Conservation (phyloP, 2,329 filamentous ascomycete species). For the Colletotrichum theobromicola region DNA sequence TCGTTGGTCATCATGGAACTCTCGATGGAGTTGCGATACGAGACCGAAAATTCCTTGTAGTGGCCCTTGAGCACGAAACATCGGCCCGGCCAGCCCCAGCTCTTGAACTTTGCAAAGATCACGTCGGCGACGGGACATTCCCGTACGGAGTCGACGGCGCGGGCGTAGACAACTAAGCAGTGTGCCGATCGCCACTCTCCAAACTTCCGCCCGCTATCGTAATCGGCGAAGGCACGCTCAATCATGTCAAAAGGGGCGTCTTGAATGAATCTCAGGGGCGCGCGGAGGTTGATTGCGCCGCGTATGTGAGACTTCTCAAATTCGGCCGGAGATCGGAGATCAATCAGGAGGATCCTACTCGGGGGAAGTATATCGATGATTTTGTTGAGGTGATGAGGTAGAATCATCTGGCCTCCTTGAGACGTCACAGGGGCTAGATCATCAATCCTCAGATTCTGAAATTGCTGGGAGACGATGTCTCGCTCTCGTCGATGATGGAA, state of each 20-base stretch:
- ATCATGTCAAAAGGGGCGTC: slow-evolving; percentile 55
- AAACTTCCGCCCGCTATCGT: slow-evolving; percentile 51
- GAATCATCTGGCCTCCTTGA: slow-evolving; percentile 50
- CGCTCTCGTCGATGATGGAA: slow-evolving; percentile 59
- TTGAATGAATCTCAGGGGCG: slow-evolving; percentile 53
- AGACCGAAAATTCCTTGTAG: slow-evolving; percentile 59
- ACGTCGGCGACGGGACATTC: slow-evolving; percentile 55
- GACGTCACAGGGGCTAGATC: slow-evolving; percentile 34
- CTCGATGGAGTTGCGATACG: slow-evolving; percentile 56
- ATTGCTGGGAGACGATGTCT: slow-evolving; percentile 48
- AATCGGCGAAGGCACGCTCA: slow-evolving; percentile 53
- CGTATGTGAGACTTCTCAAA: slow-evolving; percentile 58
- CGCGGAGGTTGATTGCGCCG: slow-evolving; percentile 56
- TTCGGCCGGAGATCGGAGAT: slow-evolving; percentile 51
- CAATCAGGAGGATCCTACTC: slow-evolving; percentile 52
- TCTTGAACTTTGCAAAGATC: slow-evolving; percentile 49
- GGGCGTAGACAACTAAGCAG: slow-evolving; percentile 59
- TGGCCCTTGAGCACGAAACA: slow-evolving; percentile 62
- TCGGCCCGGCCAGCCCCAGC: slow-evolving; percentile 54
- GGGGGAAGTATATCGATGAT: slow-evolving; percentile 56
- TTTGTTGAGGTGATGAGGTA: slow-evolving; percentile 55
- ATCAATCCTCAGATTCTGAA: slow-evolving; percentile 49
- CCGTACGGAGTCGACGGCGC: slow-evolving; percentile 52
- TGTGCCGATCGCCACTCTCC: slow-evolving; percentile 50
- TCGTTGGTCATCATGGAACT: slow-evolving; percentile 44